Percentiles rank a stretch among this genome's conserved stretches.
These are phyloP conservation scores for Tricharina praecox DNA, from an alignment of 495 filamentous ascomycete genomes.

Conservation along the genomic window DNA sequence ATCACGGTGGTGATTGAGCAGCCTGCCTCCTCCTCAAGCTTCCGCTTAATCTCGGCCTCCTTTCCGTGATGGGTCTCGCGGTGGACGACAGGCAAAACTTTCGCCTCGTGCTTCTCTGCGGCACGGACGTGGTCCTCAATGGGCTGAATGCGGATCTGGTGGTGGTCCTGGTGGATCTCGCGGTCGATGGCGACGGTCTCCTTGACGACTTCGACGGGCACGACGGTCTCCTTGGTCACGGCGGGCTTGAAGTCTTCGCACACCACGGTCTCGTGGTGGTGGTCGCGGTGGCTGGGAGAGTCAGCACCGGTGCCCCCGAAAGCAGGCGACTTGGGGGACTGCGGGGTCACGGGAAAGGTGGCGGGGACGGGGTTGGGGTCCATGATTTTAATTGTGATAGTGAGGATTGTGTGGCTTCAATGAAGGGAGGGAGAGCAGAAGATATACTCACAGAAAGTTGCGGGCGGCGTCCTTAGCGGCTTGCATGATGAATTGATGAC, in stretches of 20 bases:
- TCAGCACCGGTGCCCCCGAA: neutral
- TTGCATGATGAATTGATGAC: slow-evolving; percentile 11
- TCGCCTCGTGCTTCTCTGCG: slow-evolving; percentile 35
- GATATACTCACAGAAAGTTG: slow-evolving; percentile 18
- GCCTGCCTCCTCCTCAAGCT: slow-evolving; percentile 17
- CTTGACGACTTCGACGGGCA: slow-evolving; percentile 36
- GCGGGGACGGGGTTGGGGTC: too few species aligned
- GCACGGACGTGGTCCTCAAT: slow-evolving; percentile 33
- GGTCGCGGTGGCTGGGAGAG: slow-evolving; percentile 14
- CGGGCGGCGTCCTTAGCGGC: slow-evolving; percentile 13
- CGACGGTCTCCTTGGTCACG: slow-evolving; percentile 38
- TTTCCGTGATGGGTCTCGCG: slow-evolving; percentile 40
- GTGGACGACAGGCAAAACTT: slow-evolving; percentile 37
- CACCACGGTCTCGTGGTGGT: slow-evolving; percentile 20
- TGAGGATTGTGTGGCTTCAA: too few species aligned
- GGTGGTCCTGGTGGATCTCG: slow-evolving; percentile 45
- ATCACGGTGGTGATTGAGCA: neutral
- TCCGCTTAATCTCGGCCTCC: slow-evolving; percentile 30
- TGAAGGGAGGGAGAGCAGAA: neutral
- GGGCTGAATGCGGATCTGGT: slow-evolving; percentile 39
- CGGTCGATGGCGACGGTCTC: slow-evolving; percentile 41
- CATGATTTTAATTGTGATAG: too few species aligned
- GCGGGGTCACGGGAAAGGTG: too few species aligned
- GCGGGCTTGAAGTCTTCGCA: slow-evolving; percentile 40
- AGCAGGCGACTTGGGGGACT: neutral